Conservation (phyloP, 164 flowering plant species). For the Vitis vinifera region ASM3070453v1 NC_081820.1:22724501-22725000, state of each 20-base stretch:
- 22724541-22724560: conserved; percentile 60
- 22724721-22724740: conserved; percentile 33
- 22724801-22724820: conserved; percentile 45
- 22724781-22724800: conserved; percentile 22
- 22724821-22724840: conserved; percentile 52
- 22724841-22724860: conserved; percentile 43
- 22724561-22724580: conserved; percentile 65
- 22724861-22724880: conserved; percentile 34
- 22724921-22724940: conserved; percentile 18
- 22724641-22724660: conserved; percentile 25
- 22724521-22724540: conserved; percentile 42
- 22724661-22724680: conserved; percentile 29
- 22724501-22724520: conserved; percentile 39
- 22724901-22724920: conserved; percentile 5
- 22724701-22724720: conserved; percentile 41
- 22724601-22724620: conserved; percentile 69
- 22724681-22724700: conserved; percentile 45
- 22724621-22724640: conserved; percentile 54
- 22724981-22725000: conserved; percentile 45
- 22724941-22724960: conserved; percentile 29
- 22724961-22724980: conserved; percentile 37
- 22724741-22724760: conserved; percentile 48
- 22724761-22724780: conserved; percentile 40
- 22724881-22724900: conserved; percentile 16
- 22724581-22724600: conserved; percentile 63